phyloP scores from a whole-genome alignment of 176 grass and related monocot species.

The Oryza meyeriana region DNA sequence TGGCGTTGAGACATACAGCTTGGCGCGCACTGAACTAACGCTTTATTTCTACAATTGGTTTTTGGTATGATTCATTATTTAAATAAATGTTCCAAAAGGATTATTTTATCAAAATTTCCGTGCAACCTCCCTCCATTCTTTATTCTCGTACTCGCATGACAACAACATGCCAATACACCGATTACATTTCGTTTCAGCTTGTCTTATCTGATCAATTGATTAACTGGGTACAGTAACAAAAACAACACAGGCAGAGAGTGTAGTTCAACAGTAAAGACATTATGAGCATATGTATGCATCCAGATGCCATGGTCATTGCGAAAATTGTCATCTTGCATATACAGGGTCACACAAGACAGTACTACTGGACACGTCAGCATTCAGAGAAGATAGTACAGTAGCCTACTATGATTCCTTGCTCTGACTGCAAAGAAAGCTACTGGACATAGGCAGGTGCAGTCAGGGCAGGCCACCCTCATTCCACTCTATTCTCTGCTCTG shows the following conservation, averaged over 20 bases:
- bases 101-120: no score
- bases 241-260: neutral
- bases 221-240: neutral
- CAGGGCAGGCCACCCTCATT: neutral
- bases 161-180: no score
- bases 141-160: no score
- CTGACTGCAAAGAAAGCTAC: slow-evolving; percentile 29
- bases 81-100: no score
- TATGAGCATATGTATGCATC: neutral
- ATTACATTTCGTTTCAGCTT: neutral
- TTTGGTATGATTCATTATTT: no score
- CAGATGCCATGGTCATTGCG: neutral
- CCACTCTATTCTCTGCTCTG: neutral
- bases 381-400: neutral
- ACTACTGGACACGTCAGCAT: neutral
- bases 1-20: no score
- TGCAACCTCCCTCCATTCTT: no score
- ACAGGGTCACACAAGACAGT: neutral
- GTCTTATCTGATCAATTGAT: neutral
- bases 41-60: no score
- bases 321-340: neutral
- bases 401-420: slow-evolving; percentile 16
- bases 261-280: neutral
- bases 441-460: slow-evolving; percentile 4
- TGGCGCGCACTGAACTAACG: no score